Percentiles rank a stretch among this genome's conserved stretches.
phyloP scores from a whole-genome alignment of 2,329 filamentous ascomycete species.

The Fonsecaea pedrosoi region DNA sequence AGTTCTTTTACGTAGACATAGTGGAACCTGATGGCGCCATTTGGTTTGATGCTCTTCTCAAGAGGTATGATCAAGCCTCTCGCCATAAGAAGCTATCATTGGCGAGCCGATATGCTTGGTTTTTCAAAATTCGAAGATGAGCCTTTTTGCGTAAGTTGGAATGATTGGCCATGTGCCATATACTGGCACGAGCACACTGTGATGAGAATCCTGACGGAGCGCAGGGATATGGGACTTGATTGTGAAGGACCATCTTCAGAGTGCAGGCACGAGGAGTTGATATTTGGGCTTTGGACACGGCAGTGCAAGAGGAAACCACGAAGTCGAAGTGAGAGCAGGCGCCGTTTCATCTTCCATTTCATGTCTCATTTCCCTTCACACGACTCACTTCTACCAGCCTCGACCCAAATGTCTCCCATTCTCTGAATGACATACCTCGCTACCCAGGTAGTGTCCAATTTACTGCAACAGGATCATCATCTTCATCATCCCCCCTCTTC shows the following conservation, averaged over 20 bases:
- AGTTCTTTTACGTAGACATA: constrained; percentile 1
- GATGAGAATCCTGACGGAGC: background rate
- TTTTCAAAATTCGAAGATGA: background rate
- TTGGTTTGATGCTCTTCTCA: constrained; percentile 7
- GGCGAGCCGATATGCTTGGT: background rate
- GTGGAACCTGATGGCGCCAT: constrained; percentile 1
- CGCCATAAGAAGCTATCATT: background rate
- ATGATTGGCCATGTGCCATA: background rate
- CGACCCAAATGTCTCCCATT: background rate
- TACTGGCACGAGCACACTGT: background rate
- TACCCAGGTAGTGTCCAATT: background rate
- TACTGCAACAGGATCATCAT: background rate
- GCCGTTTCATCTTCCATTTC: background rate
- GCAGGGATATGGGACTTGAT: no score
- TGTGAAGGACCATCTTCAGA: background rate
- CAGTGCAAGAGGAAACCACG: background rate
- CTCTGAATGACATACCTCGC: background rate
- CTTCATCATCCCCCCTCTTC: background rate
- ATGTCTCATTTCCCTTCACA: background rate
- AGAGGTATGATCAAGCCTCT: background rate
- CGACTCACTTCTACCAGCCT: background rate
- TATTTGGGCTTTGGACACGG: background rate
- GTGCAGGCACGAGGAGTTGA: background rate
- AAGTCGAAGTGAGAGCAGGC: background rate
- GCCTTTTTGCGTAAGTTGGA: background rate